phyloP scores from a whole-genome alignment of 2,329 filamentous ascomycete species.

The Claviceps spartinae region DNA sequence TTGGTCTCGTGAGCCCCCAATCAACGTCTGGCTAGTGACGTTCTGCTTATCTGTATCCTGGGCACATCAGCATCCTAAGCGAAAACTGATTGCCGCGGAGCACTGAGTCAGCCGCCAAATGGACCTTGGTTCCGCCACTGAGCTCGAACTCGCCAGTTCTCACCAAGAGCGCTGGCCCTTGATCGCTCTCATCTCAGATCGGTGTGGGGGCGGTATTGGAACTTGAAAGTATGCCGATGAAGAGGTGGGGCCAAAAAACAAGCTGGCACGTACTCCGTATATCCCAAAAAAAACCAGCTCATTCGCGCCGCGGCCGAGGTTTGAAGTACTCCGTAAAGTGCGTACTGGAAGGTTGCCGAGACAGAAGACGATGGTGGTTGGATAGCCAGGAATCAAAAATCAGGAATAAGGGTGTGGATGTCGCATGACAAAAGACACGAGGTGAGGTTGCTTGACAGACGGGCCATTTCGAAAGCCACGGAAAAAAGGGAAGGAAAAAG shows the following conservation, averaged over 20 bases:
- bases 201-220: neutral
- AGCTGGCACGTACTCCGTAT: neutral
- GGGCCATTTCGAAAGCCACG: neutral
- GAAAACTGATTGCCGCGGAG: neutral
- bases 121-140: neutral
- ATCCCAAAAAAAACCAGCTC: neutral
- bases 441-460: neutral
- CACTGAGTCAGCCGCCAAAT: neutral
- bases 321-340: neutral
- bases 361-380: neutral
- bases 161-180: neutral
- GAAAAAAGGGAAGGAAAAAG: neutral
- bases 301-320: neutral
- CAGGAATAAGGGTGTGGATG: neutral
- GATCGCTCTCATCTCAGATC: neutral
- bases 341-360: neutral
- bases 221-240: conserved; percentile 1
- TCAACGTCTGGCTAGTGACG: neutral
- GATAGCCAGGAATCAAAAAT: neutral
- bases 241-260: neutral
- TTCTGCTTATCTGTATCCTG: neutral
- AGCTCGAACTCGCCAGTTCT: neutral
- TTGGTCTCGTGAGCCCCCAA: neutral
- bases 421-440: neutral
- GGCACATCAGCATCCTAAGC: neutral